A percentile compares a stretch with the other conserved stretches of the same genome.
Evolutionary conservation across 208 protist genomes (phyloP).

Genomic region (Strigomonas galati): DNA sequence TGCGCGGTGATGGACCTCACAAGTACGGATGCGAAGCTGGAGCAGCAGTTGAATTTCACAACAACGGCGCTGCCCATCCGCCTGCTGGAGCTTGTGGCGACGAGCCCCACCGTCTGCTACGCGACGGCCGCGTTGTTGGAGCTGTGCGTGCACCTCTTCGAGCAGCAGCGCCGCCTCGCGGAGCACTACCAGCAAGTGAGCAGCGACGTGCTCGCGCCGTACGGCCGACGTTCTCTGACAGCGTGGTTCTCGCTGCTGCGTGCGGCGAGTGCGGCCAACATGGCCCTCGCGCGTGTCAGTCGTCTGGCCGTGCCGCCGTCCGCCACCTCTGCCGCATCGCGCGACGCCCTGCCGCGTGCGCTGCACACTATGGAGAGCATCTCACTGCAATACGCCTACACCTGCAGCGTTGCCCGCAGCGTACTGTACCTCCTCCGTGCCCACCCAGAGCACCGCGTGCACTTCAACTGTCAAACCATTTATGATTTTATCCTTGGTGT

Average conservation of each 20-base stretch:
- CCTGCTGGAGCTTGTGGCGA: slow-evolving; percentile 28
- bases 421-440: slow-evolving; percentile 27
- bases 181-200: not conserved
- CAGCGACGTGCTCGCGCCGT: slow-evolving; percentile 29
- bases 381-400: slow-evolving; percentile 62
- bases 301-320: not conserved
- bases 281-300: slow-evolving; percentile 25
- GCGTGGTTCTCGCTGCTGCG: slow-evolving; percentile 46
- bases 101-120: slow-evolving; percentile 27
- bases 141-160: slow-evolving; percentile 13
- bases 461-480: slow-evolving; percentile 20
- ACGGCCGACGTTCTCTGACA: slow-evolving; percentile 36
- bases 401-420: slow-evolving; percentile 30
- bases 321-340: slow-evolving; percentile 16
- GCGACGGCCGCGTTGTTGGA: slow-evolving; percentile 29
- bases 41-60: not conserved
- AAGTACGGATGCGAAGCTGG: not conserved
- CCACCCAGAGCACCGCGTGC: slow-evolving; percentile 7
- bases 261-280: slow-evolving; percentile 33
- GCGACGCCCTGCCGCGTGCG: slow-evolving; percentile 51
- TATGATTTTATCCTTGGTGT: slow-evolving; percentile 23
- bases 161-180: not conserved
- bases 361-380: slow-evolving; percentile 52
- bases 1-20: slow-evolving; percentile 25
- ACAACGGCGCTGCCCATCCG: not conserved